These are phyloP conservation scores for Besnoitia besnoiti DNA, from an alignment of 169 alveolate species.

Conservation along the genomic window DNA sequence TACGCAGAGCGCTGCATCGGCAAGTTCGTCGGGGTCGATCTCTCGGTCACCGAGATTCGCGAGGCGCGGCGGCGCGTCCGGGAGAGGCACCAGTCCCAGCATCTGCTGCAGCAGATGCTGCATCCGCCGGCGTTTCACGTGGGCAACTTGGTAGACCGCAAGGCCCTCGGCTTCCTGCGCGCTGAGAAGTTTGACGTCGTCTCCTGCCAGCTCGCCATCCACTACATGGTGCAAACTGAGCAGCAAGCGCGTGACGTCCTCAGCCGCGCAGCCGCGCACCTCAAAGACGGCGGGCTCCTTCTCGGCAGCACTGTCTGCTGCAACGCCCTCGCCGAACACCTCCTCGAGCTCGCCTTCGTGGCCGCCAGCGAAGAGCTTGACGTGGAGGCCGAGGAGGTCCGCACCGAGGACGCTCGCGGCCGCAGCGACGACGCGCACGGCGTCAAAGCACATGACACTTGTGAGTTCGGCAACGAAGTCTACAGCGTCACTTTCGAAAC, in stretches of 20 bases:
- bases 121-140: conserved; percentile 69
- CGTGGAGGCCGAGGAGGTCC: not conserved
- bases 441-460: conserved; percentile 43
- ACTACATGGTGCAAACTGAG: conserved; percentile 83
- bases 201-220: conserved; percentile 86
- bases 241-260: conserved; percentile 79
- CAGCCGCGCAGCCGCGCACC: conserved; percentile 74
- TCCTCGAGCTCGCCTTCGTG: not conserved
- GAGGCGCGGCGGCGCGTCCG: conserved; percentile 79
- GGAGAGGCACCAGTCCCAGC: not conserved
- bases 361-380: not conserved
- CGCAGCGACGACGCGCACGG: conserved; percentile 59
- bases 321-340: conserved; percentile 63
- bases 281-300: conserved; percentile 85
- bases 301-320: conserved; percentile 81
- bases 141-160: conserved; percentile 67
- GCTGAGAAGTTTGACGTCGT: conserved; percentile 80
- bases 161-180: not conserved
- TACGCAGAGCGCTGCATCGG: conserved; percentile 38
- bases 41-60: conserved; percentile 74
- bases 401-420: conserved; percentile 13
- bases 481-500: conserved; percentile 73
- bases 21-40: conserved; percentile 77
- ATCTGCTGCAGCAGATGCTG: conserved; percentile 65
- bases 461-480: conserved; percentile 72